A percentile compares a stretch with the other conserved stretches of the same genome.
These are phyloP conservation scores for Tylopilus intermedius DNA, from an alignment of 768 basidiomycete genomes.

Conservation along the genomic window DNA sequence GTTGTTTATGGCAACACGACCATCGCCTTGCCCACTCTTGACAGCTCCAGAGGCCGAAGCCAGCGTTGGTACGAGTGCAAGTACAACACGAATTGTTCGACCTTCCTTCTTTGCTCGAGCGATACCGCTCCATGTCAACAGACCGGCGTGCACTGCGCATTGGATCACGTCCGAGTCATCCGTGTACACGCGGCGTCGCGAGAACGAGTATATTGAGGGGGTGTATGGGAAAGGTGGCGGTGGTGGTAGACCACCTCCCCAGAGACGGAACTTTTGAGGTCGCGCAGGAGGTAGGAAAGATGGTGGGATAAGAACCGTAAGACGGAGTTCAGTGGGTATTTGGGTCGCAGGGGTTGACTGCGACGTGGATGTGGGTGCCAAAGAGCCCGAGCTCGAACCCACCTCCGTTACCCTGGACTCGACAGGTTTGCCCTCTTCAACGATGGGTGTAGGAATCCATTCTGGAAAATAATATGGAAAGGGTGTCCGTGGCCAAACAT, in stretches of 20 bases:
- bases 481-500: constrained; percentile 29
- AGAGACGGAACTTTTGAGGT: constrained; percentile 54
- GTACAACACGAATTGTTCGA: constrained; percentile 38
- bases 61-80: constrained; percentile 36
- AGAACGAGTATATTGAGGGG: constrained; percentile 22
- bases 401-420: constrained; percentile 16
- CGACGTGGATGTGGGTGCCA: constrained; percentile 8
- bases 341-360: constrained; percentile 13
- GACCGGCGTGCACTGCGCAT: constrained; percentile 64
- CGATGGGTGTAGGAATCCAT: constrained; percentile 26
- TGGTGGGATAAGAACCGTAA: constrained; percentile 56
- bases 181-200: constrained; percentile 60
- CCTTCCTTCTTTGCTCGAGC: constrained; percentile 34
- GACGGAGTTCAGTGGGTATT: constrained; percentile 29
- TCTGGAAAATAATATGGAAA: constrained; percentile 35
- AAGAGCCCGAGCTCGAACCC: constrained; percentile 29
- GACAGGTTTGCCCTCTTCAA: constrained; percentile 23
- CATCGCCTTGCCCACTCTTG: constrained; percentile 21
- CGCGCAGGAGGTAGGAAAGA: constrained; percentile 53
- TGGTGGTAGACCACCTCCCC: constrained; percentile 60
- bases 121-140: constrained; percentile 41
- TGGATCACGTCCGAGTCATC: constrained; percentile 72
- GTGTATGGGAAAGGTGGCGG: constrained; percentile 34
- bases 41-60: constrained; percentile 44
- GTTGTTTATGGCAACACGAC: constrained; percentile 15